A percentile compares a stretch with the other conserved stretches of the same genome.
Conservation (phyloP, 116 monocot species). For the Phalaenopsis hybrid region DNA sequence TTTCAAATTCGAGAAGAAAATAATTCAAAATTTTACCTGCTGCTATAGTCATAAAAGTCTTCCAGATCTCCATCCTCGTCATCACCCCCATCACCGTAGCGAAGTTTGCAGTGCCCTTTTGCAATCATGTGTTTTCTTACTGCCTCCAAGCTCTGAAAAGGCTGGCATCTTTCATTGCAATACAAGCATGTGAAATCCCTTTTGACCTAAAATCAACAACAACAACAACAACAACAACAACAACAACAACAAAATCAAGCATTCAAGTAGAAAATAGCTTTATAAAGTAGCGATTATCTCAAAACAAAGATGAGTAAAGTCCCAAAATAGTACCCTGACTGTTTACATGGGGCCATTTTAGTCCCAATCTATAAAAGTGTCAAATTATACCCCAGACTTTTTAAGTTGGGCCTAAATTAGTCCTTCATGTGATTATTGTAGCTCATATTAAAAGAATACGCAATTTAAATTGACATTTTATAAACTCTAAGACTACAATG, state of each 20-base stretch:
- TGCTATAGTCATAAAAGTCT: conserved; percentile 94
- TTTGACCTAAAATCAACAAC: conserved; percentile 35
- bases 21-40: conserved; percentile 44
- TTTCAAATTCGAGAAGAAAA: background rate
- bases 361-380: no score
- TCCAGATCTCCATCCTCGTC: conserved; percentile 92
- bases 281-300: background rate
- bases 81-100: conserved; percentile 86
- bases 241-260: background rate
- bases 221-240: no score
- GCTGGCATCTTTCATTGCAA: conserved; percentile 88
- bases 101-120: conserved; percentile 86
- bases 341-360: no score
- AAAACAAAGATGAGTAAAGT: background rate
- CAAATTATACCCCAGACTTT: no score
- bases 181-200: conserved; percentile 86
- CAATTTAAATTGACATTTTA: no score
- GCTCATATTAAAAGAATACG: no score
- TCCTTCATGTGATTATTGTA: no score
- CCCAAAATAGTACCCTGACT: no score
- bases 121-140: conserved; percentile 97
- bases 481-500: no score
- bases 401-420: no score
- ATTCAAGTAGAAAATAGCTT: background rate
- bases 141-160: conserved; percentile 94